These are phyloP conservation scores for Dioscorea dumetorum DNA, from an alignment of 106 monocot genomes.

Conservation along the genomic window DNA sequence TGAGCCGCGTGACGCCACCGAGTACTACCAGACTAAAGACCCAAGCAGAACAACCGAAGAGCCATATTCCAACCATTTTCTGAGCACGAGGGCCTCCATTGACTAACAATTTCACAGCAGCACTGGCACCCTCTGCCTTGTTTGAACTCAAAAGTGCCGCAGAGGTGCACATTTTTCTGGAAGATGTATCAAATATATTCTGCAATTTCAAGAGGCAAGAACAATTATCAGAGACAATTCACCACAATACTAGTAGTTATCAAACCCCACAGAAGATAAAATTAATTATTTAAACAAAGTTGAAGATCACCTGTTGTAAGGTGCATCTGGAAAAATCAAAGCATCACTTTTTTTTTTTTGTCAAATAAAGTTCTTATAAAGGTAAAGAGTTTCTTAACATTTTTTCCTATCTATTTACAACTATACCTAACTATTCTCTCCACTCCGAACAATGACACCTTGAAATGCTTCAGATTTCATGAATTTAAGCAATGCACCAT, in stretches of 20 bases:
- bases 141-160: conserved; percentile 17
- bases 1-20: conserved; percentile 89
- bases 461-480: neutral
- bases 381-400: neutral
- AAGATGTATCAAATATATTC: conserved; percentile 24
- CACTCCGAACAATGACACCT: no score
- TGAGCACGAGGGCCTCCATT: conserved; percentile 58
- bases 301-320: neutral
- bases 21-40: conserved; percentile 90
- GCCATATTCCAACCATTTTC: conserved; percentile 84
- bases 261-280: neutral
- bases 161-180: conserved; percentile 55
- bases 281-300: neutral
- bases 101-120: conserved; percentile 65
- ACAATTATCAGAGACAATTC: no score
- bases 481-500: neutral
- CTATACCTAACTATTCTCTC: neutral
- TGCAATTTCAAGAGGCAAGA: conserved; percentile 9
- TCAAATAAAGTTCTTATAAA: neutral
- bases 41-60: conserved; percentile 90
- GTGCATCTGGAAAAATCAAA: neutral
- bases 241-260: no score
- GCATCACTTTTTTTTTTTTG: neutral
- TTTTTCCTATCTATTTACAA: neutral
- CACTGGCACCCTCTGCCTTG: conserved; percentile 28